phyloP scores from a whole-genome alignment of 805 yeast species.

The Schizosaccharomyces osmophilus region DNA sequence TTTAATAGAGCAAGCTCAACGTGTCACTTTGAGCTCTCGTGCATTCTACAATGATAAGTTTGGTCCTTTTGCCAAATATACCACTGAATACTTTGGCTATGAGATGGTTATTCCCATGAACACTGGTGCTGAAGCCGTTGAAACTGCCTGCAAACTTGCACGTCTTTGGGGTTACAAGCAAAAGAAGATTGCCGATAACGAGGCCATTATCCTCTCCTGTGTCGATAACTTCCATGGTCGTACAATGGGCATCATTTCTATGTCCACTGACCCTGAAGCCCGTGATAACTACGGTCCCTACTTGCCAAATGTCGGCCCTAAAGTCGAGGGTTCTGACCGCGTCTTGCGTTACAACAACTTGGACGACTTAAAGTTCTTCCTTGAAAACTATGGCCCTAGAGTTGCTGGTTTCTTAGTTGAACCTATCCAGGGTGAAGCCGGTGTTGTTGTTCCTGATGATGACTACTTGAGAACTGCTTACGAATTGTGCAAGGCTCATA shows the following conservation, averaged over 20 bases:
- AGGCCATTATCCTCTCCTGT: conserved; percentile 74
- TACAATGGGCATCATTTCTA: conserved; percentile 79
- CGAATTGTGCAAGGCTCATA: conserved; percentile 48
- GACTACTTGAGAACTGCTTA: conserved; percentile 49
- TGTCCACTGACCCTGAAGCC: conserved; percentile 92
- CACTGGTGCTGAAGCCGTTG: conserved; percentile 97
- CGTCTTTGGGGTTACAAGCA: conserved; percentile 90
- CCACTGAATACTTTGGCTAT: conserved; percentile 70
- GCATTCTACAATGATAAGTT: conserved; percentile 80
- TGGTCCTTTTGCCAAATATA: conserved; percentile 63
- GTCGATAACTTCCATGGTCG: conserved; percentile 89
- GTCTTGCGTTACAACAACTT: conserved; percentile 60
- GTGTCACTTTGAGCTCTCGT: conserved; percentile 65
- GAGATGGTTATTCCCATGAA: conserved; percentile 93
- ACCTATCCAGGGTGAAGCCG: conserved; percentile 97
- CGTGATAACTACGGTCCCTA: conserved; percentile 77
- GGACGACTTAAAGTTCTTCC: conserved; percentile 67
- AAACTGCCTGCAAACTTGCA: conserved; percentile 78
- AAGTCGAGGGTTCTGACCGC: conserved; percentile 46
- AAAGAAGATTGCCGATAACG: conserved; percentile 58
- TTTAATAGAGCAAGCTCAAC: conserved; percentile 62
- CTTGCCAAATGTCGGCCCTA: conserved; percentile 59
- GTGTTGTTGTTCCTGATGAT: conserved; percentile 67
- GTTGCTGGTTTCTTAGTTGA: conserved; percentile 79
- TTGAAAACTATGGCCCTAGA: conserved; percentile 59